Evolutionary conservation across 164 flowering plant species (phyloP).

Genomic region (Sedum album): DNA sequence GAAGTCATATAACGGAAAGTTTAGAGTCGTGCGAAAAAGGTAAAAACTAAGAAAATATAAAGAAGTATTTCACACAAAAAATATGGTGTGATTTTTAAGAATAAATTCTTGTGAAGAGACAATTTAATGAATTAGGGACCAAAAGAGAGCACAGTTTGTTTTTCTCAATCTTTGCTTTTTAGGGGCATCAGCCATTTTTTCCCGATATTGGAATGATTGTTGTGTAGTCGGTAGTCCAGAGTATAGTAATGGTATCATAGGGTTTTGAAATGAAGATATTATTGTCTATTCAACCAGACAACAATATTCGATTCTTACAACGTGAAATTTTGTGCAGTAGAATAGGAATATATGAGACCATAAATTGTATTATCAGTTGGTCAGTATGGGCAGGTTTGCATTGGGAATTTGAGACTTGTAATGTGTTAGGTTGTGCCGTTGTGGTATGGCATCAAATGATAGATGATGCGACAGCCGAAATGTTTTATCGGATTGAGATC

Average conservation of each 20-base stretch:
- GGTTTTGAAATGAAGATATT: not conserved
- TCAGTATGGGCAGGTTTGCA: not conserved
- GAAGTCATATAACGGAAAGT: not conserved
- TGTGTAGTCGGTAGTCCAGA: not conserved
- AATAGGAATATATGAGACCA: not conserved
- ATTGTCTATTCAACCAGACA: not conserved
- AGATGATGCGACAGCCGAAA: not conserved
- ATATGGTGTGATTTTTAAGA: not conserved
- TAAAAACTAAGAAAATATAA: too few relatives aligned
- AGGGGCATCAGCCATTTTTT: not conserved
- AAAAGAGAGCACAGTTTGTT: not conserved
- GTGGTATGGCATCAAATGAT: not conserved
- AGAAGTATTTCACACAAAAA: too few relatives aligned
- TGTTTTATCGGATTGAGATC: too few relatives aligned
- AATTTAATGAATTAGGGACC: not conserved
- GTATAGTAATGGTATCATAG: not conserved
- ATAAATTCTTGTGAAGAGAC: not conserved
- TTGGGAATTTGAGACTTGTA: not conserved
- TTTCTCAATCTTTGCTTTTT: not conserved
- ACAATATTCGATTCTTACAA: constrained; percentile 3
- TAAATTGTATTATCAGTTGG: not conserved
- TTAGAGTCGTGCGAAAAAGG: not conserved
- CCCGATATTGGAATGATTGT: not conserved
- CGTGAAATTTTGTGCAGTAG: constrained; percentile 2
- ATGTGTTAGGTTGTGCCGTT: not conserved